Evolutionary conservation across 768 basidiomycete genomes (phyloP).

Genomic region (Mycena polygramma): DNA sequence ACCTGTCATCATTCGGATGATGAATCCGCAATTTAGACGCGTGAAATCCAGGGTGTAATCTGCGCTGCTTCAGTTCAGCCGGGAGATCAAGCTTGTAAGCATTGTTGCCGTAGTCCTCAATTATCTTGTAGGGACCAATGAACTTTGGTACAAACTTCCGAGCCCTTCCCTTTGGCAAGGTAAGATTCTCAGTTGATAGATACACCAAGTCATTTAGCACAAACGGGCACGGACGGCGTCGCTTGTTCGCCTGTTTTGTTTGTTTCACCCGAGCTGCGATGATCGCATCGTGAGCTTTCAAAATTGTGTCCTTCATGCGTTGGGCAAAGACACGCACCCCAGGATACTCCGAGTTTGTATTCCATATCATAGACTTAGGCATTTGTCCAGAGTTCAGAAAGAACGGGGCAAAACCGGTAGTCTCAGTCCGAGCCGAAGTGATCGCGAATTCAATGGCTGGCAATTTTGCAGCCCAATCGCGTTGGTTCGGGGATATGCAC

Average conservation of each 20-base stretch:
- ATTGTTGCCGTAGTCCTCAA: constrained; percentile 8
- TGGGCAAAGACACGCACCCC: constrained; percentile 47
- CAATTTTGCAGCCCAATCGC: constrained; percentile 35
- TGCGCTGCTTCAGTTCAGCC: not conserved
- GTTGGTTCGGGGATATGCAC: not conserved
- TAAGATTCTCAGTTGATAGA: constrained; percentile 40
- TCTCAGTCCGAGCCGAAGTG: constrained; percentile 21
- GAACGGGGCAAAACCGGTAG: constrained; percentile 40
- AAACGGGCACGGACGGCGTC: constrained; percentile 36
- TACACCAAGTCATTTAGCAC: constrained; percentile 41
- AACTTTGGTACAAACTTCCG: constrained; percentile 44
- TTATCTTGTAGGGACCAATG: constrained; percentile 40
- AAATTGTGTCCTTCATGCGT: constrained; percentile 43
- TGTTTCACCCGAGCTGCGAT: constrained; percentile 47
- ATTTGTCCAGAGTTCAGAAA: constrained; percentile 9
- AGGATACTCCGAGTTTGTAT: constrained; percentile 32
- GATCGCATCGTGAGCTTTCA: constrained; percentile 50
- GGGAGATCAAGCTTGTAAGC: constrained; percentile 11
- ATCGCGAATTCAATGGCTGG: constrained; percentile 40
- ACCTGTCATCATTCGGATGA: constrained; percentile 42
- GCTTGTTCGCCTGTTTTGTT: constrained; percentile 44
- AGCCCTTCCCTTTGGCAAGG: constrained; percentile 43
- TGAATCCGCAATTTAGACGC: not conserved
- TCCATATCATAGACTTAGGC: constrained; percentile 40
- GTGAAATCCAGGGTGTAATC: not conserved